phyloP scores from a whole-genome alignment of 441 rosid species.

The Rhodomyrtus psidioides region DNA sequence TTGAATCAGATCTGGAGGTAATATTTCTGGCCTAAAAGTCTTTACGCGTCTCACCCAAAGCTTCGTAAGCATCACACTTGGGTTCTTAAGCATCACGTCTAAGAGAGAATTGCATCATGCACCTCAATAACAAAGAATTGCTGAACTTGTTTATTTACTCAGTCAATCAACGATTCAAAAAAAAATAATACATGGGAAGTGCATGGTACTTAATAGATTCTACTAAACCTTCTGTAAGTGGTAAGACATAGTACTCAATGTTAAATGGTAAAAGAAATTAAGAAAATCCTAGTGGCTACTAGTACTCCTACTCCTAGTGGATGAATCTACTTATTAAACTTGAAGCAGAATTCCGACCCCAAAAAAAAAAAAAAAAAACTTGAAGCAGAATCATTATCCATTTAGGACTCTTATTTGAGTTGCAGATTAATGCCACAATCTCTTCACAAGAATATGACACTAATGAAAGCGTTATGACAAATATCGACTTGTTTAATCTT shows the following conservation, averaged over 20 bases:
- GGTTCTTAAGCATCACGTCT: background rate
- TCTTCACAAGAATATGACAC: background rate
- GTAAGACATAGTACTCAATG: background rate
- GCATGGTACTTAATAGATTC: background rate
- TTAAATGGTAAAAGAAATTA: background rate
- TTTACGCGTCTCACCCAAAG: background rate
- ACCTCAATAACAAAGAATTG: background rate
- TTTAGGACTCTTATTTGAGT: background rate
- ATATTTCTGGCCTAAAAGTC: background rate
- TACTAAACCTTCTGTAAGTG: background rate
- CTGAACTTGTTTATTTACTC: background rate
- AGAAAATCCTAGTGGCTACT: background rate
- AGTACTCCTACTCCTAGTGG: background rate
- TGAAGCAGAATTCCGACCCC: background rate
- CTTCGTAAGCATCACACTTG: background rate
- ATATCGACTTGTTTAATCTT: background rate
- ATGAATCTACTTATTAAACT: background rate
- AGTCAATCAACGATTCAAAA: background rate
- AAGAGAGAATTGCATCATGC: background rate
- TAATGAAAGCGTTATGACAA: background rate
- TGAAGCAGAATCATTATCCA: background rate
- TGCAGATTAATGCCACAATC: background rate
- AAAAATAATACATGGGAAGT: background rate
- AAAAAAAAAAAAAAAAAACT: no score
- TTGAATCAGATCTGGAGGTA: background rate